phyloP scores from a whole-genome alignment of 2,329 filamentous ascomycete genomes.

The Aspergillus sp. region DNA sequence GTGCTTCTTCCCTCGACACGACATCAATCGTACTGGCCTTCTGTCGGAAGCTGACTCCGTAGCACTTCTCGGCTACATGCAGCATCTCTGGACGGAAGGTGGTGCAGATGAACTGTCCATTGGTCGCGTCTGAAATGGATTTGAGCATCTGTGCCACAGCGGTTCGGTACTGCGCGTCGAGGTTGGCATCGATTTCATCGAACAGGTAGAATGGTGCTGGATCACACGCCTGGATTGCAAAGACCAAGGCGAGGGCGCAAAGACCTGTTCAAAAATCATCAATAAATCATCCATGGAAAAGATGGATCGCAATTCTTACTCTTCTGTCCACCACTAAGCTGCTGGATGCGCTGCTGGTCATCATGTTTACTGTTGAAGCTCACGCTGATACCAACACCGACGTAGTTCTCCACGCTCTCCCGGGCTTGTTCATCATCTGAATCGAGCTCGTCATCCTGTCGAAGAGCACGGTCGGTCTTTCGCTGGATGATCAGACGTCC shows the following conservation, averaged over 20 bases:
- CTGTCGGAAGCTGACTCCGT: constrained; percentile 84
- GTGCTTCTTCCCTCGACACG: constrained; percentile 77
- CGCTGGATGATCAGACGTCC: constrained; percentile 90
- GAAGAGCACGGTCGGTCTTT: constrained; percentile 66
- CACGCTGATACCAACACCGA: constrained; percentile 91
- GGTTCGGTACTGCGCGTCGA: constrained; percentile 96
- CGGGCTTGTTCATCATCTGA: constrained; percentile 61
- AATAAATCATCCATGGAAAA: too few relatives aligned
- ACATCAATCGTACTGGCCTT: constrained; percentile 95
- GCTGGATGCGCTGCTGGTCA: constrained; percentile 95
- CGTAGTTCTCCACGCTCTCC: constrained; percentile 81
- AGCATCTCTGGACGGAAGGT: constrained; percentile 98
- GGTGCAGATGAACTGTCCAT: constrained; percentile 91
- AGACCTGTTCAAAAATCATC: constrained; percentile 54
- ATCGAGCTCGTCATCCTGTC: constrained; percentile 61
- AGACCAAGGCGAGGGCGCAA: constrained; percentile 94
- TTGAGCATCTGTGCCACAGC: constrained; percentile 87
- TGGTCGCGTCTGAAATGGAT: constrained; percentile 59
- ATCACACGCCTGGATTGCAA: constrained; percentile 97
- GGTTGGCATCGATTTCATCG: constrained; percentile 96
- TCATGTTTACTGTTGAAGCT: constrained; percentile 99
- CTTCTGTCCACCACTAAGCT: constrained; percentile 95
- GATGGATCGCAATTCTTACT: constrained; percentile 52
- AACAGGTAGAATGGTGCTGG: constrained; percentile 98
- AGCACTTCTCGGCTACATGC: constrained; percentile 92